These are phyloP conservation scores for Ephemerocybe angulata DNA, from an alignment of 768 basidiomycete genomes.

Conservation along the genomic window DNA sequence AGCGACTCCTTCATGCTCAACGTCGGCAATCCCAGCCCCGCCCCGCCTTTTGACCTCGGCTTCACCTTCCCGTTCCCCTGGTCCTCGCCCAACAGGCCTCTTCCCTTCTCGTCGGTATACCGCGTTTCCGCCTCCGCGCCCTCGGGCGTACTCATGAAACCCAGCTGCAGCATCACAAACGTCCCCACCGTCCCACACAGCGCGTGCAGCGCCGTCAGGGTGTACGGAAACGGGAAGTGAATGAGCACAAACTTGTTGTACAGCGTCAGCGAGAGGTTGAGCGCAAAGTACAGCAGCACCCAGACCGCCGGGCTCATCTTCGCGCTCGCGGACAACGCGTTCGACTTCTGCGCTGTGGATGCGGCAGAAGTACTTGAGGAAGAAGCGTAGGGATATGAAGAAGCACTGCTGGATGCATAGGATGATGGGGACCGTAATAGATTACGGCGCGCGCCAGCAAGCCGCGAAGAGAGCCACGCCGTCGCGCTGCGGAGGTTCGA, in stretches of 20 bases:
- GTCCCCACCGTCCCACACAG: conserved; percentile 83
- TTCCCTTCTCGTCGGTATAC: neutral
- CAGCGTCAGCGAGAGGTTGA: conserved; percentile 89
- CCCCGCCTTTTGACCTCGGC: neutral
- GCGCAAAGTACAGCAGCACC: conserved; percentile 80
- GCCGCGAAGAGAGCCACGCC: neutral
- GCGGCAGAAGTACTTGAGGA: neutral
- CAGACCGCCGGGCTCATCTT: conserved; percentile 35
- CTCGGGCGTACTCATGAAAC: conserved; percentile 5
- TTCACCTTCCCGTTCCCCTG: conserved; percentile 4
- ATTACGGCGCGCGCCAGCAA: too few relatives aligned
- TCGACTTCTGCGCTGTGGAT: neutral
- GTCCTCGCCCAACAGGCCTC: neutral
- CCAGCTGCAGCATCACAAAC: conserved; percentile 50
- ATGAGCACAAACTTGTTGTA: conserved; percentile 94
- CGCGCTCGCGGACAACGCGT: neutral
- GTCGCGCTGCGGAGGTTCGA: neutral
- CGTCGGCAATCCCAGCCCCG: conserved; percentile 16
- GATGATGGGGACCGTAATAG: too few relatives aligned
- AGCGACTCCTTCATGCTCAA: conserved; percentile 53
- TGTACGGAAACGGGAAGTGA: conserved; percentile 93
- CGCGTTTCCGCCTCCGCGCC: conserved; percentile 9
- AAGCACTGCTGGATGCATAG: neutral
- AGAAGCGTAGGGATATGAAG: neutral
- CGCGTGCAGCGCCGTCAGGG: conserved; percentile 89